Conservation (phyloP, 805 yeast species). For the Saccharomycopsis sp. region DNA sequence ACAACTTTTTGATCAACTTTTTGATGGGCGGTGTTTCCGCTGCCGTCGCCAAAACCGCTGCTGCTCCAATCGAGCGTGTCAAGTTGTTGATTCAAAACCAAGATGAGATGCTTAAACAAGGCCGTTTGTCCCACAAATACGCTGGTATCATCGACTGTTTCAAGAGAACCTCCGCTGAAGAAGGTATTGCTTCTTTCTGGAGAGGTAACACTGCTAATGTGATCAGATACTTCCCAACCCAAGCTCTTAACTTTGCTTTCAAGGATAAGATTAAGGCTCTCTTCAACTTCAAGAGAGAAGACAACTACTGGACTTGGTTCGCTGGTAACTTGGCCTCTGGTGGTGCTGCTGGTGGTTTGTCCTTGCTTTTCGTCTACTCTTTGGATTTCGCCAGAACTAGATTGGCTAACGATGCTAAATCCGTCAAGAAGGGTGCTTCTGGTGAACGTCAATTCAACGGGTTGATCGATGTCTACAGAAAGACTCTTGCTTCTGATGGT, state of each 20-base stretch:
- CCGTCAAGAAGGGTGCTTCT: slow-evolving; percentile 57
- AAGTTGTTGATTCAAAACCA: slow-evolving; percentile 95
- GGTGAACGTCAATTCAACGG: slow-evolving; percentile 98
- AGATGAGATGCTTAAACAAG: slow-evolving; percentile 97
- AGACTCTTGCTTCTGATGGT: slow-evolving; percentile 94
- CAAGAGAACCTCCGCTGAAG: slow-evolving; percentile 89
- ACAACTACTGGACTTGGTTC: slow-evolving; percentile 88
- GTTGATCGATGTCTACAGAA: slow-evolving; percentile 91
- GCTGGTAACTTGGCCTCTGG: slow-evolving; percentile 98
- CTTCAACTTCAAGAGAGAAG: slow-evolving; percentile 96
- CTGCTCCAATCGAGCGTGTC: slow-evolving; percentile 97
- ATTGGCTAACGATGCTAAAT: slow-evolving; percentile 97
- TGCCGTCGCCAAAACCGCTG: slow-evolving; percentile 96
- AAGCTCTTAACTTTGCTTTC: slow-evolving; percentile 97
- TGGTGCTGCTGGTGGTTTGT: slow-evolving; percentile 98
- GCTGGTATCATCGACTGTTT: slow-evolving; percentile 90
- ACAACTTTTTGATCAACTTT: slow-evolving; percentile 59
- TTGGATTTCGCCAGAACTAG: slow-evolving; percentile 98
- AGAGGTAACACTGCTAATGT: slow-evolving; percentile 99
- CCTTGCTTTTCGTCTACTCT: slow-evolving; percentile 89
- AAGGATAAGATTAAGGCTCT: slow-evolving; percentile 92
- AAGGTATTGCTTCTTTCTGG: slow-evolving; percentile 94
- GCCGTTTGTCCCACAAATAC: slow-evolving; percentile 82
- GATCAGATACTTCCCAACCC: slow-evolving; percentile 99
- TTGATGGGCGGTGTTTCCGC: slow-evolving; percentile 99